Evolutionary conservation across 352 stramenopile species (phyloP).

Genomic region (Globisporangium spiculum): DNA sequence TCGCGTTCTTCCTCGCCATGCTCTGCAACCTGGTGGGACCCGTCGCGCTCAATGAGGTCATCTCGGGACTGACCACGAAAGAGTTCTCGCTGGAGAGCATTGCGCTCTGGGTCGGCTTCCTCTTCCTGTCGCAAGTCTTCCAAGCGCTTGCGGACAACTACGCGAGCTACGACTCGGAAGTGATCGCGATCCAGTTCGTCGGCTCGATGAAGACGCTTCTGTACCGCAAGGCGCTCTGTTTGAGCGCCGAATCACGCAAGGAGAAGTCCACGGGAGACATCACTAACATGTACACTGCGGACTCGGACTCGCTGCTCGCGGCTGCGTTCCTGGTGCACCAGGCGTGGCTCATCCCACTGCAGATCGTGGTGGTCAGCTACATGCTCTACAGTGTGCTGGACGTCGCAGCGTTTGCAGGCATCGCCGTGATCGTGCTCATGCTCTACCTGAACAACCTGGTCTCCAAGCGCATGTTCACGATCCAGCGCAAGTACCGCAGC

Average conservation of each 20-base stretch:
- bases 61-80: constrained; percentile 7
- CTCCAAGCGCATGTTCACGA: constrained; percentile 22
- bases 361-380: constrained; percentile 47
- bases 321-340: constrained; percentile 34
- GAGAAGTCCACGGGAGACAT: constrained; percentile 35
- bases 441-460: constrained; percentile 40
- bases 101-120: constrained; percentile 28
- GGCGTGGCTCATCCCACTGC: constrained; percentile 38
- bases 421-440: constrained; percentile 45
- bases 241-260: constrained; percentile 37
- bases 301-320: background rate
- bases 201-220: constrained; percentile 31
- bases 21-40: constrained; percentile 45
- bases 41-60: constrained; percentile 39
- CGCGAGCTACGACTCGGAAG: constrained; percentile 36
- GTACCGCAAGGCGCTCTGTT: constrained; percentile 19
- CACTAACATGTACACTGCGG: constrained; percentile 26
- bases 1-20: constrained; percentile 44
- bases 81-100: constrained; percentile 10
- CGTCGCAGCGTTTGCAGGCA: constrained; percentile 45
- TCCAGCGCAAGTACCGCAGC: constrained; percentile 8
- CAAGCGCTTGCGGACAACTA: constrained; percentile 48
- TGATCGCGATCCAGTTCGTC: constrained; percentile 50
- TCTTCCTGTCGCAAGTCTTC: constrained; percentile 45
- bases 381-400: constrained; percentile 42